Percentiles rank a stretch among this genome's conserved stretches.
Conservation (phyloP, 768 basidiomycete genomes). For the Thelephora ganbajun region DNA sequence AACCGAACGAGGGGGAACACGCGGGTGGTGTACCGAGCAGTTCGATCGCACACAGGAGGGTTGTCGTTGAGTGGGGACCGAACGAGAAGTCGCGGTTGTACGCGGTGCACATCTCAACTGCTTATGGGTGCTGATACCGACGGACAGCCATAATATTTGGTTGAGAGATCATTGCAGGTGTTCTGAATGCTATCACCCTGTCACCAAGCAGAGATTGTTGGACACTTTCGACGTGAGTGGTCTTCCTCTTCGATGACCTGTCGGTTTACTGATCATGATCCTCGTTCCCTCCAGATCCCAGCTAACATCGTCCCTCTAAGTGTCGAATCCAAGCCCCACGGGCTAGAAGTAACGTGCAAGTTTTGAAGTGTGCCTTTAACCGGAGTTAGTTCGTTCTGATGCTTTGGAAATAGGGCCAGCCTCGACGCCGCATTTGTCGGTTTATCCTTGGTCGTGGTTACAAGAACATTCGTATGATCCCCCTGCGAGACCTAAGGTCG, state of each 20-base stretch:
- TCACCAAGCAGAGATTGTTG: constrained; percentile 83
- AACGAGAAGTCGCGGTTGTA: too few species aligned
- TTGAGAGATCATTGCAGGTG: constrained; percentile 90
- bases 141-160: constrained; percentile 75
- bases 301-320: constrained; percentile 49
- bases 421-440: constrained; percentile 51
- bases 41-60: too few species aligned
- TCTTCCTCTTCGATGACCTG: not conserved
- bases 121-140: too few species aligned
- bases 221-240: constrained; percentile 65
- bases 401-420: constrained; percentile 33
- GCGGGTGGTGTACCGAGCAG: too few species aligned
- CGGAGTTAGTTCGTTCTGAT: not conserved
- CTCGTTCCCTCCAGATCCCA: constrained; percentile 54
- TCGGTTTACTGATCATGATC: not conserved
- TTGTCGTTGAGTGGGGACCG: too few species aligned
- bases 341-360: constrained; percentile 63
- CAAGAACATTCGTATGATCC: constrained; percentile 72
- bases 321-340: constrained; percentile 41
- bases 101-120: too few species aligned
- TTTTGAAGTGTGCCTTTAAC: not conserved
- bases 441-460: constrained; percentile 85
- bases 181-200: constrained; percentile 68
- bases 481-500: constrained; percentile 18
- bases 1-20: too few species aligned